Evolutionary conservation across 2,329 filamentous ascomycete genomes (phyloP).

Genomic region (Coniochaeta hoffmannii): DNA sequence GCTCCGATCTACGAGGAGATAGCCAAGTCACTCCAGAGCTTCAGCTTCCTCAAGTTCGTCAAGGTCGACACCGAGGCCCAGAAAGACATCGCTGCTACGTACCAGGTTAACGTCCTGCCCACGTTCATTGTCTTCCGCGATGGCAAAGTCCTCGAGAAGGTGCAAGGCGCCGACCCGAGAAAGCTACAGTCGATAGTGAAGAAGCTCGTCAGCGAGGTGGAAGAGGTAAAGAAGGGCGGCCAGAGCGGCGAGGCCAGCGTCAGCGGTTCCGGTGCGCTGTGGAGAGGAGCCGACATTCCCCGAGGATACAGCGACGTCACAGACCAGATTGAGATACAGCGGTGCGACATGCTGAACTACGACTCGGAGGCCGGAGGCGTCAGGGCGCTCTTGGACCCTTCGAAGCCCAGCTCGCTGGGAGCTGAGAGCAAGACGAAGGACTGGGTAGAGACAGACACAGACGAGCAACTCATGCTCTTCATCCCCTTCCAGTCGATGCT

Average conservation of each 20-base stretch:
- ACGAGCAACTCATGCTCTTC: constrained; percentile 92
- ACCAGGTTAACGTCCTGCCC: constrained; percentile 70
- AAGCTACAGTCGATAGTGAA: constrained; percentile 65
- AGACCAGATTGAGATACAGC: constrained; percentile 68
- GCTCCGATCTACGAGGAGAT: constrained; percentile 77
- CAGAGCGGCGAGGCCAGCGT: constrained; percentile 26
- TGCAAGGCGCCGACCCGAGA: constrained; percentile 65
- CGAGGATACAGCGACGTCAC: constrained; percentile 81
- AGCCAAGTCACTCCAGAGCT: constrained; percentile 60
- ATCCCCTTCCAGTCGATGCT: constrained; percentile 80
- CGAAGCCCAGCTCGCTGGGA: constrained; percentile 55
- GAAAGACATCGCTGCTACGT: constrained; percentile 63
- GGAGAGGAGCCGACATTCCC: constrained; percentile 69
- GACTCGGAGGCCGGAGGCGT: constrained; percentile 70
- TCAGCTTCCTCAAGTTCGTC: constrained; percentile 70
- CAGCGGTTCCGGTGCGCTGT: constrained; percentile 38
- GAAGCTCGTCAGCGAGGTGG: constrained; percentile 62
- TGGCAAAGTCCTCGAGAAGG: constrained; percentile 57
- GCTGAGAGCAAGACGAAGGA: constrained; percentile 58
- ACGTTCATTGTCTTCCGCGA: constrained; percentile 88
- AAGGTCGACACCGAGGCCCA: constrained; percentile 81
- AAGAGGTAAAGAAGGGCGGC: constrained; percentile 32
- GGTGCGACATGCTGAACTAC: constrained; percentile 81
- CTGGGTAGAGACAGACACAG: constrained; percentile 93
- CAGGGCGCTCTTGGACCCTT: constrained; percentile 62